These are phyloP conservation scores for Anisodus acutangulus DNA, from an alignment of 257 asterid genomes.

Conservation along the genomic window DNA sequence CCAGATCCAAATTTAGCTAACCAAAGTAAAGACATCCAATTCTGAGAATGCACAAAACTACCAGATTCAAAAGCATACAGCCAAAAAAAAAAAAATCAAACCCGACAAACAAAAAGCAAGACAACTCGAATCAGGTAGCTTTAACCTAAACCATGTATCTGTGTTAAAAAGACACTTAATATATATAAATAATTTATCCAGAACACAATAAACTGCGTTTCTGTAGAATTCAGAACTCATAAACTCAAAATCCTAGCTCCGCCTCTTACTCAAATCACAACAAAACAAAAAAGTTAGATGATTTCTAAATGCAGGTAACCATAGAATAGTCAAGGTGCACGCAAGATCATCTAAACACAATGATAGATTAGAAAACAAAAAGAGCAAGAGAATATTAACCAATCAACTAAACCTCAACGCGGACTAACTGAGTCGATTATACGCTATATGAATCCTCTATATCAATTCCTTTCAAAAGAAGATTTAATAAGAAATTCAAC, in stretches of 20 bases:
- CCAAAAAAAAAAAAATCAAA: neutral
- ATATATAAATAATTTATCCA: neutral
- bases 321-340: neutral
- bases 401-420: no score
- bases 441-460: no score
- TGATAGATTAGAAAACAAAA: no score
- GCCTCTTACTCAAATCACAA: neutral
- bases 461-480: no score
- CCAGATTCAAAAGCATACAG: constrained; percentile 5
- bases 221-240: neutral
- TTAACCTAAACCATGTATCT: no score
- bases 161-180: neutral
- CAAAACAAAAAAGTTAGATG: neutral
- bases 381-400: no score
- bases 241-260: neutral
- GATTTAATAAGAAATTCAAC: no score
- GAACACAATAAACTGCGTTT: neutral
- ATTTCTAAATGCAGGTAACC: neutral
- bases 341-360: no score
- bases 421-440: no score
- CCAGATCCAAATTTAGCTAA: neutral
- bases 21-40: neutral
- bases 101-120: neutral
- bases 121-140: neutral
- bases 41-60: neutral